Base-by-base conservation (phyloP, 352 stramenopile genomes). In the Pythium myriotylum region DNA sequence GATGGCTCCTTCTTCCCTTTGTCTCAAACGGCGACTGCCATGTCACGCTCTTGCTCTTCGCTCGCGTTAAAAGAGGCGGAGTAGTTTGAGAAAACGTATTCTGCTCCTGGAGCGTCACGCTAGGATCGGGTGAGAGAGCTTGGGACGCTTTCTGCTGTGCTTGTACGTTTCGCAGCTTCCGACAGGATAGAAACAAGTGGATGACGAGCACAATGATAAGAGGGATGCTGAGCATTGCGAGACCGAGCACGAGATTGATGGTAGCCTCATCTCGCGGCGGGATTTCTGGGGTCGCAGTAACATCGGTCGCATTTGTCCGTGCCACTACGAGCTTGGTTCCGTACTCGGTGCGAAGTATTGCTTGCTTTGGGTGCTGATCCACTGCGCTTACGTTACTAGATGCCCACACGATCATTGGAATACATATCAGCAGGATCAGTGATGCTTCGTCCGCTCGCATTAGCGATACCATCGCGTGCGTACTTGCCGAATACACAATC, bases 1-100 rank as follows among this genome's bases (percentile, higher is more conserved):
- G 59, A 24, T 55, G 50, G 33, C 50, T 67, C 20, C 19, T 26
- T 45, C 59, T 33, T 7, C 23, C 58, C 19, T 65, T 59, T 8
- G 58, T 65, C 23, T 65, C 58, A 19, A 65, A 65, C 29, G 58
- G 58, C 24, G 58, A 65, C 51, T 67, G 59, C 59, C 59, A 67
- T 24, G 59, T 56, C 13, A 67, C 59, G 20, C 59, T 67, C 51
- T 67, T 67, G 35, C 59, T 67, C 51, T 67, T 67, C 9, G 39
- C 17, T 41, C 58, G 58, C 16, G 48, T 37, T 14, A 29, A 43
- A 1, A 32, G 20, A 23, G 22, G 4, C 12, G 48, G 48, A 39
- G 19, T 57, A 3, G 48, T 27, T 8, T 39, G 39, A 3, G 42
- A 23, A 35, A 26, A 6, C 23, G 19, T 22, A 13, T 9, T 3